Evolutionary conservation across 2,329 filamentous ascomycete genomes (phyloP), one percentile per base, ranked within the genome.

Genomic region (Trichoderma guizhouense): DNA sequence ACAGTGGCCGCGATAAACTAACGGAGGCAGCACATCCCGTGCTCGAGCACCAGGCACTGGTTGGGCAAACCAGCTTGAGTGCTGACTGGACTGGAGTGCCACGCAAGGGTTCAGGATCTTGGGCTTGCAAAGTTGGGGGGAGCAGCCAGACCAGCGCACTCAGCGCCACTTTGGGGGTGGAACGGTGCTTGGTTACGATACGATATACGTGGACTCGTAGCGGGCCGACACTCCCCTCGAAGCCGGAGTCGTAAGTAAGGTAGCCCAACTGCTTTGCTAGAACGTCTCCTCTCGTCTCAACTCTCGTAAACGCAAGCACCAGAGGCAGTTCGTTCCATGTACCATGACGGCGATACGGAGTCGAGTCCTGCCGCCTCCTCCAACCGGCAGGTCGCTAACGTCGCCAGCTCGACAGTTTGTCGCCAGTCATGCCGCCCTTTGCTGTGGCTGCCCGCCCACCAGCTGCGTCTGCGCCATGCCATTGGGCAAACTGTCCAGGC

Each of bases 361-460:
- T 18, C 60, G 34, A 43, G 26, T 43, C 21, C 60, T 63, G 34
- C 60, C 60, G 60, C 60, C 60, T 30, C 61, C 61, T 47, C 61
- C 64, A 55, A 36, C 64, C 64, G 51, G 51, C 64, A 55, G 64
- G 51, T 67, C 51, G 58, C 30, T 26, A 36, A 62, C 58, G 32
- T 62, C 58, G 66, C 60, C 61, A 53, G 60, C 43, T 36, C 60
- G 24, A 26, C 47, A 26, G 57, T 71, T 55, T 34, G 36, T 53
- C 62, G 39, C 34, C 26, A 43, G 51, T 47, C 63, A 53, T 34
- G 21, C 62, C 58, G 30, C 34, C 36, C 53, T 47, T 66, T 21
- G 53, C 53, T 21, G 55, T 63, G 57, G 71, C 71, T 57, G 43
- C 65, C 65, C 57, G 69, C 65, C 65, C 58, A 63, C 71, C 43